These are phyloP conservation scores for Alisma plantagoaquatica DNA, from an alignment of 106 monocot genomes.

Conservation along the genomic window DNA sequence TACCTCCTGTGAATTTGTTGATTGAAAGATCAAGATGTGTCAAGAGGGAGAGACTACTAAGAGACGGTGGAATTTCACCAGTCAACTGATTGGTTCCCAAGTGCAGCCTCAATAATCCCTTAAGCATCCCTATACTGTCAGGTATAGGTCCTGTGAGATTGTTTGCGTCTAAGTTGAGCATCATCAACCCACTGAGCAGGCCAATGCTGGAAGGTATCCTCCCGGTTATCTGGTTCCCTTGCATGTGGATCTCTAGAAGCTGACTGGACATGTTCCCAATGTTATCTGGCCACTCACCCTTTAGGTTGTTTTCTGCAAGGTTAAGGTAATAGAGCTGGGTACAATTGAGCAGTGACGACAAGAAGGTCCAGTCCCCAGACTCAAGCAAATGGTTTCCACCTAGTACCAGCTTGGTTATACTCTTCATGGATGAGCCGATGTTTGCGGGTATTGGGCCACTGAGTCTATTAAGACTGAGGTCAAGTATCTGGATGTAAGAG, in stretches of 20 bases:
- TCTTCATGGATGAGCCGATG: no score
- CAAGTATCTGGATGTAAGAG: background rate
- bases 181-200: background rate
- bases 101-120: background rate
- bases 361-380: background rate
- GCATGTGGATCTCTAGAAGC: background rate
- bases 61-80: background rate
- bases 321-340: background rate
- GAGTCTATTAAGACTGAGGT: background rate
- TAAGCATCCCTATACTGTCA: background rate
- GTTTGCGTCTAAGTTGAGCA: background rate
- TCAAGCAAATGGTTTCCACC: no score
- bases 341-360: conserved; percentile 2
- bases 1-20: background rate
- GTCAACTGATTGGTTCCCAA: background rate
- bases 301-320: background rate
- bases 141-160: background rate
- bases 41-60: background rate
- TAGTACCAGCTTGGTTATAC: no score
- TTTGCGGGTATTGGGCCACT: background rate
- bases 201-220: background rate
- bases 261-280: background rate
- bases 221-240: background rate
- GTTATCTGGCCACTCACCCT: background rate
- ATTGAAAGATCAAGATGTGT: background rate